Evolutionary conservation across 768 basidiomycete genomes (phyloP), one percentile per base, ranked within the genome.

Genomic region (Pisolithus microcarpus): DNA sequence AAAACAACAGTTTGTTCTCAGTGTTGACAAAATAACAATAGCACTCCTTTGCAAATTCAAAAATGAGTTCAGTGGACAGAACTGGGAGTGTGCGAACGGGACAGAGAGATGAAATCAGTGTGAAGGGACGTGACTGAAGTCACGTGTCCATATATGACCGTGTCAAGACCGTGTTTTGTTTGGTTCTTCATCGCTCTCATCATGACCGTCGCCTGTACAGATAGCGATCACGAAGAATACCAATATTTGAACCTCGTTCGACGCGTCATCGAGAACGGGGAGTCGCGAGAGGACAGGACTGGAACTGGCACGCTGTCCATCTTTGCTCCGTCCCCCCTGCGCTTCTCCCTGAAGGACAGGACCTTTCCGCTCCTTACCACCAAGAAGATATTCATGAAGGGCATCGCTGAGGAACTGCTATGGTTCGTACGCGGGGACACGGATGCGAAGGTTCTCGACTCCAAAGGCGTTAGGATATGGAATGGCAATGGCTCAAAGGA

Each of bases 401-500:
- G 91, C 0, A 94, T 99, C 38, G 69, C 90, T 19, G 93, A 94
- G 62, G 95, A 98, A 58, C 81, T 99, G 1, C 74, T 98, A 7
- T 99, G 95, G 95, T 99, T 99, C 61, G 70, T 96, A 15, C 72
- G 75, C 36, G 94, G 95, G 1, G 77, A 75, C 7, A 97, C 94
- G 0, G 91, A 96, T 69, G 81, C 88, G 0, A 82, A 72, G 5
- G 57, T 84, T 0, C 77, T 99, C 38, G 80, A 83, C 1, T 74
- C 77, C 28, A 89, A 89, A 64, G 92, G 91, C 47, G 79, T 98
- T 54, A 88, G 89, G 66, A 98, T 99, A 59, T 99, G 96, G 96
- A 93, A 97, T 64, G 93, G 94, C 0, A 98, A 99, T 56, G 94
- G 91, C 7, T 86, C 86, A 2, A 80, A 85, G 54, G 86, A 81